Base-by-base conservation (phyloP, 306 rosid species). In the Gastrolobium villosum region DNA sequence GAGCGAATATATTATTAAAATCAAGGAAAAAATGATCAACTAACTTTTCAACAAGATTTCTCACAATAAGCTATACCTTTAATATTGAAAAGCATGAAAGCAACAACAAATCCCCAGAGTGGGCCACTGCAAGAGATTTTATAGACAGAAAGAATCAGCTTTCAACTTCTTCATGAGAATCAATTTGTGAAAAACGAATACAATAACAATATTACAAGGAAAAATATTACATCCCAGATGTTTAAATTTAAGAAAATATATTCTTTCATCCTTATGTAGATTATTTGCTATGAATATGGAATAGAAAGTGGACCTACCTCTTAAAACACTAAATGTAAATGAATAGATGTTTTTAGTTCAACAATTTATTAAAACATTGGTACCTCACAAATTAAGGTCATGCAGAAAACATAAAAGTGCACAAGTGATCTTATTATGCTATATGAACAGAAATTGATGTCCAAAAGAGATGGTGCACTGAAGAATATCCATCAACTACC, bases 41-140 rank as follows among this genome's bases (percentile, higher is more conserved):
- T 71, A 34, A 34, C 63, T 68, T 55, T 31, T 35, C 52, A 41
- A 48, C 65, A 6, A 41, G 77, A 45, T 77, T 72, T 72, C 65
- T 49, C 7, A 26, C 40, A 76, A 65, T 46, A 15, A 13, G 64
- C 43, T 34, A 48, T 90, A 95, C 99, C 99, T 87, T 91, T 93
- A 70, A 95, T 79, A 54, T 95, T 91, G 79, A 95, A 93, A 83
- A 95, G 94, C 96, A 95, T 88, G 88, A 95, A 95, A 53, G 89
- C 94, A 34, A 95, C 96, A 36, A 95, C 99, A 57, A 95, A 95
- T 87, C 98, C 99, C 99, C 99, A 95, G 36, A 95, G 86, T 5
- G 83, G 97, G 64, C 88, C 97, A 43, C 99, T 95, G 90, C 87
- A 90, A 72, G 59, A 80, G 63, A 82, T 86, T 79, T 72, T 40